These are phyloP conservation scores for Bolboschoenus planiculmis DNA, from an alignment of 176 grass and related monocot species.

Conservation along the genomic window DNA sequence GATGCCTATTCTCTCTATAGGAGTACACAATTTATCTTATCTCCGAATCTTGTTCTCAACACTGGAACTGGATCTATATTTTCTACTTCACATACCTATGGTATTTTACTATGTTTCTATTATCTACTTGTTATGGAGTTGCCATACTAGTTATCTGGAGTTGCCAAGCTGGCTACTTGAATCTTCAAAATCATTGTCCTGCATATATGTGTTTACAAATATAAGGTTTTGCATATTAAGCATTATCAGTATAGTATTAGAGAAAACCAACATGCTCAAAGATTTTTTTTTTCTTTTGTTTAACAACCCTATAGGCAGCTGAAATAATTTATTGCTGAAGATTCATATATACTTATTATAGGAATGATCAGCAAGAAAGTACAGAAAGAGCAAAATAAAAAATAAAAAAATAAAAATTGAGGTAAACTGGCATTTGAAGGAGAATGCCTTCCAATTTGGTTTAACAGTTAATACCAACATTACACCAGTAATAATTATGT, in stretches of 20 bases:
- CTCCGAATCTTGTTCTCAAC: neutral
- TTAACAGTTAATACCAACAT: neutral
- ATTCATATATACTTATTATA: neutral
- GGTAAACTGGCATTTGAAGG: neutral
- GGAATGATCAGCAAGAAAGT: neutral
- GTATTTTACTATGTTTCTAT: neutral
- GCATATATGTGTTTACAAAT: slow-evolving; percentile 1
- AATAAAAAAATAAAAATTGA: neutral
- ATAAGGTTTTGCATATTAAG: neutral
- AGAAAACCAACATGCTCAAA: neutral
- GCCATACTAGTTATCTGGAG: neutral
- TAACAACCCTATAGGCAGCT: too few species aligned
- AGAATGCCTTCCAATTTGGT: neutral
- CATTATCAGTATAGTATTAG: neutral
- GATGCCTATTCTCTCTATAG: neutral
- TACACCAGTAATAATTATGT: neutral
- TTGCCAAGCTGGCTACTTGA: neutral
- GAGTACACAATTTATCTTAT: neutral
- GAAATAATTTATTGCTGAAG: neutral
- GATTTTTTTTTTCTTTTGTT: neutral
- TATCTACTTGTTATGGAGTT: neutral
- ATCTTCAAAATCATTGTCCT: slow-evolving; percentile 23
- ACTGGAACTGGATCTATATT: neutral
- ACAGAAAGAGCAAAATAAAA: too few species aligned
- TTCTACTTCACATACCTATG: neutral